Conservation (phyloP, 768 basidiomycete species). For the Amyloporia xantha region DNA sequence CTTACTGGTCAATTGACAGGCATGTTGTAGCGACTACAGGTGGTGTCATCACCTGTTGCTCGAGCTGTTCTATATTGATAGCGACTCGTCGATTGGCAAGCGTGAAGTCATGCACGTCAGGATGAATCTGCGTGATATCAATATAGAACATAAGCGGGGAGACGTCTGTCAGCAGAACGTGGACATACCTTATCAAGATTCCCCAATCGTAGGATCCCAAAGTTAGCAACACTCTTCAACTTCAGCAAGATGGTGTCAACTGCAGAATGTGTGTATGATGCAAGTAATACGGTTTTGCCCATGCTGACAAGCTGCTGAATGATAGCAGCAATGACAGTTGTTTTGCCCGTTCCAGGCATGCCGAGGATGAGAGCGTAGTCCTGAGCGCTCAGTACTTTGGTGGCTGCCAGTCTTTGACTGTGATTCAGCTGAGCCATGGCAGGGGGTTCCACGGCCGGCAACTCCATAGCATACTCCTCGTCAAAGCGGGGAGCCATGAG, state of each 20-base stretch:
- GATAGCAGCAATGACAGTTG: conserved; percentile 86
- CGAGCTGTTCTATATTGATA: conserved; percentile 73
- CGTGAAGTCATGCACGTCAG: conserved; percentile 68
- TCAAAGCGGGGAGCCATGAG: conserved; percentile 63
- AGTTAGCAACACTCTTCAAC: conserved; percentile 53
- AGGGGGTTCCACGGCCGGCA: conserved; percentile 24
- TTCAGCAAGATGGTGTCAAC: conserved; percentile 96
- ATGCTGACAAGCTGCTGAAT: conserved; percentile 71
- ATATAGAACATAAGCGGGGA: background rate
- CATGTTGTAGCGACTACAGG: conserved; percentile 96
- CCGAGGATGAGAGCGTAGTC: conserved; percentile 93
- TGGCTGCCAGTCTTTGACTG: conserved; percentile 67
- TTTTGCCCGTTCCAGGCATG: conserved; percentile 99
- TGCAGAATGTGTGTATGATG: conserved; percentile 95
- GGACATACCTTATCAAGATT: conserved; percentile 78
- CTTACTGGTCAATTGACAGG: conserved; percentile 89
- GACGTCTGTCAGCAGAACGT: background rate
- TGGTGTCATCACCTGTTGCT: conserved; percentile 77
- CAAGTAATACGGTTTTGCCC: conserved; percentile 84
- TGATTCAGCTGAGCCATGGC: conserved; percentile 41
- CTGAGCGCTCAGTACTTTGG: conserved; percentile 65
- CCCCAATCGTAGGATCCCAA: conserved; percentile 78
- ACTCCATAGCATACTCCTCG: conserved; percentile 19
- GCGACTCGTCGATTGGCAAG: conserved; percentile 49
- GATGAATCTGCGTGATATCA: conserved; percentile 57